Evolutionary conservation across 169 alveolate species (phyloP).

Genomic region (Plasmodium vivax): DNA sequence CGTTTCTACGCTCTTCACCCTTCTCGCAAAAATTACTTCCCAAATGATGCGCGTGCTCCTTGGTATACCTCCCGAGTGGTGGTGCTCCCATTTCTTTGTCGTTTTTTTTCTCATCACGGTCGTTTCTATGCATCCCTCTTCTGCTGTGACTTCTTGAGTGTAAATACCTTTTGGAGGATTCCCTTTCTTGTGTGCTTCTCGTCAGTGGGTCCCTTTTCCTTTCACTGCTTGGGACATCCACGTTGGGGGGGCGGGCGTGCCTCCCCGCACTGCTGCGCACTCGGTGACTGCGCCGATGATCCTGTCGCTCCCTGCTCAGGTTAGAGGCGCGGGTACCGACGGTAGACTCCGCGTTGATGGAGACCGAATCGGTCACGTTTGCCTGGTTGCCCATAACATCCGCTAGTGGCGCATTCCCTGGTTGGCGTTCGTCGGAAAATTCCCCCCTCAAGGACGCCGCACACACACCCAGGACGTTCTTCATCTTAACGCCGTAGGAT

Average conservation of each 20-base stretch:
- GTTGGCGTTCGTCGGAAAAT: background rate
- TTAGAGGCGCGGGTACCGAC: background rate
- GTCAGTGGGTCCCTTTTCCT: background rate
- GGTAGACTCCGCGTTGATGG: background rate
- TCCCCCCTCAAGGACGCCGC: background rate
- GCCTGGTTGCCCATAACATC: background rate
- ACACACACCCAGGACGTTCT: background rate
- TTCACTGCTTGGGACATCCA: background rate
- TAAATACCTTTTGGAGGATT: background rate
- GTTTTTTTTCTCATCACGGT: background rate
- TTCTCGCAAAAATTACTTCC: background rate
- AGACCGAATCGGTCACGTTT: background rate
- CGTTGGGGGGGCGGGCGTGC: background rate
- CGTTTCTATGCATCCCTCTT: background rate
- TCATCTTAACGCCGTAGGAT: constrained; percentile 3
- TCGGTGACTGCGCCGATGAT: background rate
- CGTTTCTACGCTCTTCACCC: background rate
- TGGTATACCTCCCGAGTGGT: background rate
- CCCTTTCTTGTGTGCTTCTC: background rate
- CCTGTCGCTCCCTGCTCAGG: background rate
- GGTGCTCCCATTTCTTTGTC: background rate
- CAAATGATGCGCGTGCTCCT: background rate
- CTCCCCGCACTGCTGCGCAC: background rate
- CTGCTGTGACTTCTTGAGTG: background rate
- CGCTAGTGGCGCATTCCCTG: background rate